Evolutionary conservation across 2,329 filamentous ascomycete species (phyloP), one percentile per base, ranked within the genome.

Genomic region (Diaporthe sp.): DNA sequence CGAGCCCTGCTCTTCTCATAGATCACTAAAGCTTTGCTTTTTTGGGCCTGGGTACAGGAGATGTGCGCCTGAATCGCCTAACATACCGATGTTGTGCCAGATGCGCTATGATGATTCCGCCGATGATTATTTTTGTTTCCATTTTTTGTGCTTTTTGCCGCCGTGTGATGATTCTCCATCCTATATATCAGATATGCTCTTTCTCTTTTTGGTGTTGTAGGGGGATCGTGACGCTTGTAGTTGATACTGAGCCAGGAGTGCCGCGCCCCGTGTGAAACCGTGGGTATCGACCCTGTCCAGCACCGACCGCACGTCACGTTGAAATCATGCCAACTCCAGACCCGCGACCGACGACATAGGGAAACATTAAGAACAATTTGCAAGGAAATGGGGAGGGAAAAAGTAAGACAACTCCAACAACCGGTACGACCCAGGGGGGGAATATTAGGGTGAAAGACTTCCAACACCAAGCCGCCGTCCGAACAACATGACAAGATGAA

Each of bases 401-500:
- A 71, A 49, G 65, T 46, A n/a, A 49, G 34, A 58, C 22, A 71
- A 70, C 72, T 51, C 72, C 51, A 55, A 71, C 72, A 58, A 15
- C 49, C 58, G 44, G 55, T 55, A 65, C 60, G n/a, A 62, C 39
- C 71, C 39, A 51, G 15, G 25, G 39, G 25, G 39, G 42, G 34
- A 31, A 73, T 76, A 73, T 76, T 76, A 76, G 61, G 70, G 60
- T n/a, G 25, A 67, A 53, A 67, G 49, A 68, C 65, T 68, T 58
- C 75, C 75, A 71, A 67, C 71, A 74, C 42, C 62, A 65, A 74
- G 60, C 39, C 65, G 61, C 68, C 67, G 22, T 37, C 53, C 57
- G 46, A 70, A 75, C 37, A 75, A 75, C 22, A 72, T 31, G 31
- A 75, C 49, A 74, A 76, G 74, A 58, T 73, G 68, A 67, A 76